These are phyloP conservation scores for Quercus cerris DNA, from an alignment of 306 rosid species.

Conservation along the genomic window DNA sequence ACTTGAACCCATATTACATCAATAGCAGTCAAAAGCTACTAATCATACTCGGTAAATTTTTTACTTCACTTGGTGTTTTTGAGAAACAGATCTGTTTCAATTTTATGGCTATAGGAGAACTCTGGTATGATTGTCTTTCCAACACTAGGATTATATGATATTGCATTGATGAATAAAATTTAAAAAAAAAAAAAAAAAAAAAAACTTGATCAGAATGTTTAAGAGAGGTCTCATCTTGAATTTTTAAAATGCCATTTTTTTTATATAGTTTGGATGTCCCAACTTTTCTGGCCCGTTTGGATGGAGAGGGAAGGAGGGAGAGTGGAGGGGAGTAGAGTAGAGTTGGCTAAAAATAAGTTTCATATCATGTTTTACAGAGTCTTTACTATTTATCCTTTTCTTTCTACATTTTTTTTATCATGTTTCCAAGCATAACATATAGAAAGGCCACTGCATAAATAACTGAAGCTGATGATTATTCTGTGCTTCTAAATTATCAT, in stretches of 20 bases:
- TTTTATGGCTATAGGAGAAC: background rate
- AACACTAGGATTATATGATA: background rate
- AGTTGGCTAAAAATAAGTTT: background rate
- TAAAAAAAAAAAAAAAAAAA: no score
- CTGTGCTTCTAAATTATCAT: background rate
- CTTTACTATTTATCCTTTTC: background rate
- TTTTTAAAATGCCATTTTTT: background rate
- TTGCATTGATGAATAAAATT: no score
- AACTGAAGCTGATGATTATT: background rate
- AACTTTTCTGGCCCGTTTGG: background rate
- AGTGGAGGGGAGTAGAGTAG: no score
- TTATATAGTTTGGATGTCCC: background rate
- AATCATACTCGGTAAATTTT: background rate
- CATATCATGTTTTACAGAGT: background rate
- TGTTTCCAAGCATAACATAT: no score
- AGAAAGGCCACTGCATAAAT: background rate
- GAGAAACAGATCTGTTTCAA: background rate
- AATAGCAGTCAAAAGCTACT: background rate
- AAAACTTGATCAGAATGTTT: background rate
- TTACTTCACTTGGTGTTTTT: background rate
- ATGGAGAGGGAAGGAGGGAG: accelerated
- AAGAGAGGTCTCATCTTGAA: background rate
- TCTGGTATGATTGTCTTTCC: background rate
- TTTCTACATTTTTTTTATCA: background rate
- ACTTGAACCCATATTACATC: background rate